phyloP scores from a whole-genome alignment of 1,284 basidiomycete genomes.

The Pseudozyma pruni region DNA sequence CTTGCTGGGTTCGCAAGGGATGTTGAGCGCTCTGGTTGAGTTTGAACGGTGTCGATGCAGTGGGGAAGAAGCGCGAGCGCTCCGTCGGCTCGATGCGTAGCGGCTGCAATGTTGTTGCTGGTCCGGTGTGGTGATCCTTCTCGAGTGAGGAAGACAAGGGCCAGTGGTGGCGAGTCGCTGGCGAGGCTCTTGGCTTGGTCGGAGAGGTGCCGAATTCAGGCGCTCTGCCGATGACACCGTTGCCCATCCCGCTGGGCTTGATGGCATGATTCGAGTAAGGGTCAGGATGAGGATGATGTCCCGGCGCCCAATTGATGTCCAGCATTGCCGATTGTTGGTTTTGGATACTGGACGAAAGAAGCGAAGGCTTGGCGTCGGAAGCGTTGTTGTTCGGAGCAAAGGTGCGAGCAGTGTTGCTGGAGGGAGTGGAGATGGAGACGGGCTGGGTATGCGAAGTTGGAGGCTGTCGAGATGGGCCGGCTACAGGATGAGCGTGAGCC shows the following conservation, averaged over 20 bases:
- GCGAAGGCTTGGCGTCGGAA: slow-evolving; percentile 4
- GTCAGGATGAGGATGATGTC: slow-evolving; percentile 31
- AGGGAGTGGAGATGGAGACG: slow-evolving; percentile 11
- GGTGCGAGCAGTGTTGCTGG: background rate
- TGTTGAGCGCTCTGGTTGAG: background rate
- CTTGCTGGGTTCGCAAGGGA: background rate
- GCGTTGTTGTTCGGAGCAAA: background rate
- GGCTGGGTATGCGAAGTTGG: slow-evolving; percentile 16
- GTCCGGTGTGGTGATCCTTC: slow-evolving; percentile 6
- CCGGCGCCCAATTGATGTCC: slow-evolving; percentile 23
- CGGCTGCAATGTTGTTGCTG: slow-evolving; percentile 35
- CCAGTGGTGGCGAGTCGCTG: slow-evolving; percentile 28
- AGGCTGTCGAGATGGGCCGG: slow-evolving; percentile 2
- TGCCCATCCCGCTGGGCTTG: slow-evolving; percentile 45
- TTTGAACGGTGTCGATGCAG: slow-evolving; percentile 23
- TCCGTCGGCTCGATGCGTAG: slow-evolving; percentile 31
- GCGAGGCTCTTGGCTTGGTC: slow-evolving; percentile 10
- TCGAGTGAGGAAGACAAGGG: slow-evolving; percentile 42
- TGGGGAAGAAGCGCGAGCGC: slow-evolving; percentile 31
- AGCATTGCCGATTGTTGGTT: slow-evolving; percentile 11
- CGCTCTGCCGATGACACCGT: slow-evolving; percentile 37
- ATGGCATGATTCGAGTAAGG: slow-evolving; percentile 25
- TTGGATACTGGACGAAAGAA: slow-evolving; percentile 39
- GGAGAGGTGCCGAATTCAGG: slow-evolving; percentile 43
- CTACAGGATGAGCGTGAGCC: slow-evolving; percentile 31